These are phyloP conservation scores for Pleurotus giganteus DNA, from an alignment of 768 basidiomycete species.

Conservation along the genomic window DNA sequence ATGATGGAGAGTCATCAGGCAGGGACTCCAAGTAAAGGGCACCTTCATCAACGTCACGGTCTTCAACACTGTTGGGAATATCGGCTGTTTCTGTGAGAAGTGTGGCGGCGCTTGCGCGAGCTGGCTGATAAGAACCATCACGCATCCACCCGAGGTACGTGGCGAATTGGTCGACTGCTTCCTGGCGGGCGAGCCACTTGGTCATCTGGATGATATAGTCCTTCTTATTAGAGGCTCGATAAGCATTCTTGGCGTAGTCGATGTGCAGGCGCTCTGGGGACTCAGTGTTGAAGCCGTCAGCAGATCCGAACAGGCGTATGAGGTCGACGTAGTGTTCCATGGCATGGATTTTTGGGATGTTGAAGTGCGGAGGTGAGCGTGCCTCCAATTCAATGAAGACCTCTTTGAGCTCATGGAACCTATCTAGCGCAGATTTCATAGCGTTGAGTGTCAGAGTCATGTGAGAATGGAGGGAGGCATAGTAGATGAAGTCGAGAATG, in stretches of 20 bases:
- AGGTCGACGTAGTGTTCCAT: constrained; percentile 20
- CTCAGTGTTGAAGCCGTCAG: constrained; percentile 26
- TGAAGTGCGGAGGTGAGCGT: constrained; percentile 21
- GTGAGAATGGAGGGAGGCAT: constrained; percentile 17
- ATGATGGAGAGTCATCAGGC: not conserved
- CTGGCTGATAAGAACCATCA: not conserved
- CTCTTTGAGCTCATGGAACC: constrained; percentile 21
- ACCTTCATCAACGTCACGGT: not conserved
- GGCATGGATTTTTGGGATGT: constrained; percentile 30
- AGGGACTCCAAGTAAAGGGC: not conserved
- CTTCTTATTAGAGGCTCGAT: constrained; percentile 17
- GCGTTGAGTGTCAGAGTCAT: constrained; percentile 13
- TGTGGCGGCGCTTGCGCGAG: too few species aligned
- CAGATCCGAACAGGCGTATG: constrained; percentile 17
- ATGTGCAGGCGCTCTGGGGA: constrained; percentile 32
- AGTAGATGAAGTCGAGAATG: constrained; percentile 21
- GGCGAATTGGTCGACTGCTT: constrained; percentile 18
- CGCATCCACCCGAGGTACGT: constrained; percentile 7
- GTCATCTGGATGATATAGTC: constrained; percentile 31
- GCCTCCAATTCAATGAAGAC: constrained; percentile 18
- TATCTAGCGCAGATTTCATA: constrained; percentile 14
- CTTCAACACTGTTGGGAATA: not conserved
- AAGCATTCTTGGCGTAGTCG: constrained; percentile 30
- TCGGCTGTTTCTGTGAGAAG: not conserved
- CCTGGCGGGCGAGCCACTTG: constrained; percentile 25